Evolutionary conservation across 2,329 filamentous ascomycete genomes (phyloP), one percentile per base, ranked within the genome.

Genomic region (Aspergillus udagawae): DNA sequence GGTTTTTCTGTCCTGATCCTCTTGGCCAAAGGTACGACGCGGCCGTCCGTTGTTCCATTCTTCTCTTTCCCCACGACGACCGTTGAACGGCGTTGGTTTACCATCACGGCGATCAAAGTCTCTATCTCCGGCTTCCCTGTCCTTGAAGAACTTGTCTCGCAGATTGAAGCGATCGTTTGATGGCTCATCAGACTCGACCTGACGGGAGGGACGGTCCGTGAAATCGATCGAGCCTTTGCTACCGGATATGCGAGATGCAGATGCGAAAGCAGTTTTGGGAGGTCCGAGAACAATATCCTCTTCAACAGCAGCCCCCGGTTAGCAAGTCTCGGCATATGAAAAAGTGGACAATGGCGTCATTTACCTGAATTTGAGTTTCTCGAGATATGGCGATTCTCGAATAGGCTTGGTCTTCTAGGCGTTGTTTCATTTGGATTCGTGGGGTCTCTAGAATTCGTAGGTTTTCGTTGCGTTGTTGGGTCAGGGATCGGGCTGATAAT

Each of bases 261-360:
- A 95, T 53, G 90, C 85, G 73, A 97, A 96, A 48, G 86, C 85
- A 49, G 86, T 90, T 73, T 90, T 90, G 1, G 92, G 90, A 21
- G 92, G 92, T 14, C 90, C 92, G 57, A 96, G 88, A 57, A 94
- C 83, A 57, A 95, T 89, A 62, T 95, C 91, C 66, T 96, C 92
- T 67, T 84, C 78, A 50, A 35, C 48, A 65, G 65, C 57, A 29
- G 45, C 28, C 57, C 10, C n/a, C 20, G 14, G 57, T 68, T 57
- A 70, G 65, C 54, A 49, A 57, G 42, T 38, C 28, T 55, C 28
- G 32, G 17, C 27, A 25, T 17, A 35, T 32, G 27, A 47, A 49
- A 27, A 25, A 27, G 38, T 51, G 50, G 52, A 50, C 44, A 59
- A 51, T 48, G 55, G 62, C 57, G 63, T 59, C 72, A 66, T 54